Percentiles rank a stretch among this genome's conserved stretches.
Evolutionary conservation across 75 land plant genomes (phyloP).

Genomic region (Pinus taeda): DNA sequence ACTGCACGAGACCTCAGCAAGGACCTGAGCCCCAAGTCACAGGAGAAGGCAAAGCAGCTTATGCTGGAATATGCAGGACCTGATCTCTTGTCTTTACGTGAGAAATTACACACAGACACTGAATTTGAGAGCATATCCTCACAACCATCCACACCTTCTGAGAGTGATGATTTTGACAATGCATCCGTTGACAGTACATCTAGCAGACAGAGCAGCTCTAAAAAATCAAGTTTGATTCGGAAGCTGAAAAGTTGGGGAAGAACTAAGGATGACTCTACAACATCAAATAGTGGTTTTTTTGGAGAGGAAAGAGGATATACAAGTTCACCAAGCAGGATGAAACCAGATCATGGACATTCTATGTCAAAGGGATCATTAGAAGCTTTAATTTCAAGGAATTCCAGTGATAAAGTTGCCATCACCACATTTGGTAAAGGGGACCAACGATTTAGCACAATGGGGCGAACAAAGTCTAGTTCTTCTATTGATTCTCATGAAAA

Average conservation of each 20-base stretch:
- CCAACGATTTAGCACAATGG: constrained; percentile 37
- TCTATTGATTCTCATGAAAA: constrained; percentile 27
- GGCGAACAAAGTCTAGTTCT: constrained; percentile 9
- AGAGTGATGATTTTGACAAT: constrained; percentile 79
- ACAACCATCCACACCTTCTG: constrained; percentile 68
- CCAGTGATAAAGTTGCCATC: constrained; percentile 69
- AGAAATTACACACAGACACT: constrained; percentile 59
- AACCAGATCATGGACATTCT: constrained; percentile 20
- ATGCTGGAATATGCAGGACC: constrained; percentile 87
- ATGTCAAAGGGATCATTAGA: constrained; percentile 73
- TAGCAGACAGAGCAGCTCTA: constrained; percentile 51
- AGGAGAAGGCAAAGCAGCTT: constrained; percentile 88
- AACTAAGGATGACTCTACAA: constrained; percentile 72
- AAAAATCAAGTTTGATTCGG: constrained; percentile 73
- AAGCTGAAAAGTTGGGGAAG: constrained; percentile 93
- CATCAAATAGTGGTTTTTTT: constrained; percentile 53
- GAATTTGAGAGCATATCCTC: constrained; percentile 83
- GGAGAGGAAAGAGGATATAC: constrained; percentile 24
- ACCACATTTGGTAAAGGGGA: constrained; percentile 70
- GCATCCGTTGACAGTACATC: constrained; percentile 66
- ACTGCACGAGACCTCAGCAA: constrained; percentile 84
- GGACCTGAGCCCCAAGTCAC: constrained; percentile 78
- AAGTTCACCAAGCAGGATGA: constrained; percentile 39
- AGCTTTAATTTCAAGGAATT: constrained; percentile 70
- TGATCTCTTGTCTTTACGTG: constrained; percentile 26